Conservation (phyloP, 805 yeast genomes). For the Candida methanosorbosa region DNA sequence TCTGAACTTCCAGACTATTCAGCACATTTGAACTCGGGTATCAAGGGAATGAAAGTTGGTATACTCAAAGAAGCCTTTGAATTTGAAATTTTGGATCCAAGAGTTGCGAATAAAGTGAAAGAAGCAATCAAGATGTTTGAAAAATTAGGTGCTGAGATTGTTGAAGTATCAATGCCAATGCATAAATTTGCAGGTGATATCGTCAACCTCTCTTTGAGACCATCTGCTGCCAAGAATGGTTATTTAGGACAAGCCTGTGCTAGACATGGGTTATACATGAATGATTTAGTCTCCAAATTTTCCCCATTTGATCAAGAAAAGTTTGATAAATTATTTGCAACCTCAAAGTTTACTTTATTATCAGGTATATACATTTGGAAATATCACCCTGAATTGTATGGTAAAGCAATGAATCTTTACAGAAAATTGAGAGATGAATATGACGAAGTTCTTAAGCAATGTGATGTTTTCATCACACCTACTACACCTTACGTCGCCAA, state of each 20-base stretch:
- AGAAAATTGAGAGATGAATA: constrained; percentile 25
- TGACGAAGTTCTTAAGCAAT: constrained; percentile 19
- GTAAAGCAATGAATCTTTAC: constrained; percentile 24
- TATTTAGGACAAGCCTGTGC: constrained; percentile 14
- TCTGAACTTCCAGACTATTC: constrained; percentile 15
- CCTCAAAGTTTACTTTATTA: constrained; percentile 15
- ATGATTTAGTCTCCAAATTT: constrained; percentile 10
- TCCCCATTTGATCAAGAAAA: constrained; percentile 12
- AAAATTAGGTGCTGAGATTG: constrained; percentile 24
- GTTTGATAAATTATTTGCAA: constrained; percentile 12
- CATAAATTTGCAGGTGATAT: constrained; percentile 28
- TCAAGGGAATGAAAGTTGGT: constrained; percentile 25
- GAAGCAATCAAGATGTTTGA: constrained; percentile 21
- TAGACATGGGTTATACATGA: too few species aligned
- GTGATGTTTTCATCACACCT: constrained; percentile 28
- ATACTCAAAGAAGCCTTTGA: constrained; percentile 26
- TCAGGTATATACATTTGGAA: constrained; percentile 25
- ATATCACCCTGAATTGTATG: constrained; percentile 24
- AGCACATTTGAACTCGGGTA: constrained; percentile 8
- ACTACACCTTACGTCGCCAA: constrained; percentile 21
- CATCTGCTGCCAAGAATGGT: constrained; percentile 12
- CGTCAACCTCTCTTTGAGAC: constrained; percentile 26
- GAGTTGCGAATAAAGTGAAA: constrained; percentile 18
- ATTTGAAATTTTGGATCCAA: constrained; percentile 22
- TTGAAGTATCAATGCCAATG: constrained; percentile 26